Conservation (phyloP, 768 basidiomycete genomes). For the Psilocybe cyanescens region DNA sequence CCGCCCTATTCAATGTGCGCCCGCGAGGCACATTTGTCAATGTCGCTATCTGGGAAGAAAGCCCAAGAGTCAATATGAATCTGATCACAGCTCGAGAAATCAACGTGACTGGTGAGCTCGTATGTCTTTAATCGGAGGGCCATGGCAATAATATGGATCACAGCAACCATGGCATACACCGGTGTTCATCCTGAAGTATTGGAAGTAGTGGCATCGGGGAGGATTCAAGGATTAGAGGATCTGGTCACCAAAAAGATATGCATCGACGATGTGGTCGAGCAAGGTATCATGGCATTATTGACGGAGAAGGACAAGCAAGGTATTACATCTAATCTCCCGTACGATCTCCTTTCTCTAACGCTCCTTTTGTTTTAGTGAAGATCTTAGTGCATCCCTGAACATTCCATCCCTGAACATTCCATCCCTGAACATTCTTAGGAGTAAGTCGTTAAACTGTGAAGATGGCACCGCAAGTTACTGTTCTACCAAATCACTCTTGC, state of each 20-base stretch:
- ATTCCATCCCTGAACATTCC: background rate
- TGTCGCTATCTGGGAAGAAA: constrained; percentile 46
- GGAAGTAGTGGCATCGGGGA: constrained; percentile 39
- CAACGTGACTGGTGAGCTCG: constrained; percentile 35
- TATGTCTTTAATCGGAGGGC: background rate
- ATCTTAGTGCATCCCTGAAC: constrained; percentile 36
- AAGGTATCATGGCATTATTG: constrained; percentile 44
- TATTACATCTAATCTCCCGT: constrained; percentile 17
- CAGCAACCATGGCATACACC: constrained; percentile 43
- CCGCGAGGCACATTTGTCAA: constrained; percentile 43
- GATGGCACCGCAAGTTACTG: no score
- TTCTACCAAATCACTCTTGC: no score
- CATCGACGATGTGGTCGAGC: constrained; percentile 44
- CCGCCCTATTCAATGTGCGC: constrained; percentile 38
- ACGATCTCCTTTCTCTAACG: background rate
- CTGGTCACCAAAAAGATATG: constrained; percentile 46
- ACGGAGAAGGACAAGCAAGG: constrained; percentile 45
- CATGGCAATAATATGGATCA: background rate
- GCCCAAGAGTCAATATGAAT: constrained; percentile 39
- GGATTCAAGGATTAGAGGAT: constrained; percentile 40
- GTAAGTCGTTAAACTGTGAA: no score
- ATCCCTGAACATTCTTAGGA: background rate
- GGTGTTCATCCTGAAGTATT: constrained; percentile 43
- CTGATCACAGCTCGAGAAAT: constrained; percentile 40
- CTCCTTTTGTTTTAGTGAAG: constrained; percentile 31